These are phyloP conservation scores for Cutaneotrichosporon sp. DNA, from an alignment of 1,284 basidiomycete genomes.

Conservation along the genomic window DNA sequence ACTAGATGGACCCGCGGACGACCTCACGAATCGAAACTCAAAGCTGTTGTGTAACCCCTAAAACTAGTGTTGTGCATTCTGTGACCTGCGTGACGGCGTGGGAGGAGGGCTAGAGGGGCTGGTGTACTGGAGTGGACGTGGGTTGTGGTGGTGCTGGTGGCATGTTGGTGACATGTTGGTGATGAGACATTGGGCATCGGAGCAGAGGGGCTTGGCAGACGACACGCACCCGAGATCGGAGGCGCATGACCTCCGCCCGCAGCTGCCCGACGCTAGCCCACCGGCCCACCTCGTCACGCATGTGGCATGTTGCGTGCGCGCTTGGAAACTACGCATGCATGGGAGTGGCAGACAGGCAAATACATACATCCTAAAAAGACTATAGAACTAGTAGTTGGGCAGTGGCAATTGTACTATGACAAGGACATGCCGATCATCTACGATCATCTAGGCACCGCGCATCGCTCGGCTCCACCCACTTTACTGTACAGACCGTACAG, in stretches of 20 bases:
- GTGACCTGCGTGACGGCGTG: not conserved
- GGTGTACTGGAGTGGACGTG: too few species aligned
- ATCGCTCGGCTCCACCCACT: not conserved
- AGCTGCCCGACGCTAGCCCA: not conserved
- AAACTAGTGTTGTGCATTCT: slow-evolving; percentile 2
- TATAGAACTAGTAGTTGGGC: not conserved
- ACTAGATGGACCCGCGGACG: not conserved
- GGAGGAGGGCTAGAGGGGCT: too few species aligned
- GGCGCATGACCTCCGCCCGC: not conserved
- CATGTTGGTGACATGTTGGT: too few species aligned
- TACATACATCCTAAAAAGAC: not conserved
- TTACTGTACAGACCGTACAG: not conserved
- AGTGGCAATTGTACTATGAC: not conserved
- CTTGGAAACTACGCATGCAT: too few species aligned
- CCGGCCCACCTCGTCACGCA: too few species aligned
- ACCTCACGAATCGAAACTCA: not conserved
- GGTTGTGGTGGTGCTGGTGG: too few species aligned
- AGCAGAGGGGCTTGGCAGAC: not conserved
- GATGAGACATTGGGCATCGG: too few species aligned
- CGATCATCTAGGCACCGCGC: not conserved
- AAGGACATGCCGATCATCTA: not conserved
- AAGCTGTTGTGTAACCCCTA: not conserved
- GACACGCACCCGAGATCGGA: too few species aligned
- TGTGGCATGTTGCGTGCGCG: too few species aligned
- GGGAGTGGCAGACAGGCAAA: not conserved